Base-by-base conservation (phyloP, 805 yeast species). In the Saturnispora sanitii region DNA sequence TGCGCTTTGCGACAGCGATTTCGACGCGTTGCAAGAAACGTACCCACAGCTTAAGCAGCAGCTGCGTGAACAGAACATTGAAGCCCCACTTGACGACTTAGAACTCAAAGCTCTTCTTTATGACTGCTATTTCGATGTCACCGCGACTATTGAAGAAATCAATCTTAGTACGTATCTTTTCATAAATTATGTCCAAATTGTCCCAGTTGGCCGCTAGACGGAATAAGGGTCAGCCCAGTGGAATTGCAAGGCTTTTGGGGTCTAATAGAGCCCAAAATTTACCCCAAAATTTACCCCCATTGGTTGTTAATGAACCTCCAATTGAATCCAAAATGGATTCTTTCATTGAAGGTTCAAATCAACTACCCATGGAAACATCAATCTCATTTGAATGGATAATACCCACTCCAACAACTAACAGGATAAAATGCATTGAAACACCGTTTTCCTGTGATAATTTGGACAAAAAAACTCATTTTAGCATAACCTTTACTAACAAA, bases 1-100 rank as follows among this genome's bases (percentile, higher is more conserved):
- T 29, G 64, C 58, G 17, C 60, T 60, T 25, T 61, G 61, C 15
- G 63, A 62, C n/a, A 70, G 65, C 18, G 73, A 69, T 17, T 67
- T 65, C 38, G 62, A 46, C 6, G 25, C 40, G 16, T 19, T 46
- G 4, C 42, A 46, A 11, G 47, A 46, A 11, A 55, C 36, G 19
- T 40, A 41, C 2, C 49, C 49, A 16, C 19, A 40, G 11, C 37
- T 46, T 15, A 37, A 26, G 25, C 23, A 27, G 2, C 26, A n/a
- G 6, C 31, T 40, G 8, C 29, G 30, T 4, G 15, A 12, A 4
- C n/a, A n/a, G n/a, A n/a, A n/a, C n/a, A n/a, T n/a, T n/a, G n/a
- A n/a, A n/a, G 20, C 32, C 21, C 19, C 26, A 6, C 35, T 44
- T 5, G n/a, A 30, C 4, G 46, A 43, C 18, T 12, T 8, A 13